A percentile compares a stretch with the other conserved stretches of the same genome.
phyloP scores from a whole-genome alignment of 495 filamentous ascomycete species.

The Hypoxylon cercidicola region DNA sequence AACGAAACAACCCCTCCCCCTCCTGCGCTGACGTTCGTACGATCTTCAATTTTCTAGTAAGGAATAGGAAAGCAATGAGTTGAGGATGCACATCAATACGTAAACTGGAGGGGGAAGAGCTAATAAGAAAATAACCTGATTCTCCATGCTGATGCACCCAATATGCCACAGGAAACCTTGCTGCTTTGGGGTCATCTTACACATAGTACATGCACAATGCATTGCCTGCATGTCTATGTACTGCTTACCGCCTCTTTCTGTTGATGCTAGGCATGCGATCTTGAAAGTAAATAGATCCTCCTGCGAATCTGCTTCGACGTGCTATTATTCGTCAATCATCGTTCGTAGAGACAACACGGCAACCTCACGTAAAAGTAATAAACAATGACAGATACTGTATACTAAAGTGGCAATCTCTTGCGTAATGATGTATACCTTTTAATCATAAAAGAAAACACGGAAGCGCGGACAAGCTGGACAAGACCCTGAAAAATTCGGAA shows the following conservation, averaged over 20 bases:
- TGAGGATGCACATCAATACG: slow-evolving; percentile 1
- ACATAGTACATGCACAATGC: slow-evolving; percentile 49
- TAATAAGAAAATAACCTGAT: slow-evolving; percentile 10
- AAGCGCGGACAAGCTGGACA: slow-evolving; percentile 30
- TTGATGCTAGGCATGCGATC: slow-evolving; percentile 24
- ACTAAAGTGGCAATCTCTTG: slow-evolving; percentile 28
- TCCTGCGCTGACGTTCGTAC: slow-evolving; percentile 10
- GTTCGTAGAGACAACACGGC: slow-evolving; percentile 5
- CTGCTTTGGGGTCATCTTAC: slow-evolving; percentile 33
- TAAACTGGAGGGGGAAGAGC: not conserved
- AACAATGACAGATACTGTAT: slow-evolving; percentile 7
- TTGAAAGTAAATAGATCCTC: slow-evolving; percentile 39
- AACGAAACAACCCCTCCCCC: slow-evolving; percentile 1
- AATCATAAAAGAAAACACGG: slow-evolving; percentile 16
- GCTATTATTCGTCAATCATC: slow-evolving; percentile 2
- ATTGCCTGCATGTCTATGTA: slow-evolving; percentile 37
- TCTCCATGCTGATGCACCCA: slow-evolving; percentile 4
- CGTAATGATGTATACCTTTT: slow-evolving; percentile 34
- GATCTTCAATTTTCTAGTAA: slow-evolving; percentile 8
- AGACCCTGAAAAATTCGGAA: slow-evolving; percentile 28
- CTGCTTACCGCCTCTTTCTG: slow-evolving; percentile 47
- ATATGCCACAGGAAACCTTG: slow-evolving; percentile 24
- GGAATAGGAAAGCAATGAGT: slow-evolving; percentile 5
- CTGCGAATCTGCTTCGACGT: slow-evolving; percentile 28
- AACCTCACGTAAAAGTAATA: slow-evolving; percentile 30